Evolutionary conservation across 345 rosid species (phyloP), one percentile per base, ranked within the genome.

Genomic region (Euclidium syriacum): DNA sequence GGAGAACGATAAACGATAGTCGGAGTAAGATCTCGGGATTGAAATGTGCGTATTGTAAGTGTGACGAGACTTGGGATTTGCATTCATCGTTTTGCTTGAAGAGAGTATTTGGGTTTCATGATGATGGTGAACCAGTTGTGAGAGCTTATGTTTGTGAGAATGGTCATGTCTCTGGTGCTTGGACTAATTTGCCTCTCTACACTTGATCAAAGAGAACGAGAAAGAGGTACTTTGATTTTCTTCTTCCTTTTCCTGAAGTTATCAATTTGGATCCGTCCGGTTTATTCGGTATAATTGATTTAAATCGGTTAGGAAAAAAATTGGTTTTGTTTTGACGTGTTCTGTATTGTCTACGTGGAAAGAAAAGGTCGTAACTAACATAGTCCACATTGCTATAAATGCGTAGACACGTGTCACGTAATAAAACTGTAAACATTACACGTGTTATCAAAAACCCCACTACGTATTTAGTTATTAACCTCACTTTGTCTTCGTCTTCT

Each of bases 81-180:
- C 92, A 81, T 62, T 84, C 97, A 1, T 83, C 97, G 10, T 94
- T 90, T 78, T 94, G 99, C 60, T 81, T 94, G 85, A 81, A 76
- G 72, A 71, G 96, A 66, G 79, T 60, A 10, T 86, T 73, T 6
- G 92, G 91, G 59, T 94, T 67, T 73, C 99, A 90, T 32, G 97
- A 94, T 3, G 97, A 94, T 35, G 97, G 97, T 0, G 97, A 94
- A 58, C 99, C 96, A 0, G 89, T 90, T 20, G 97, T 90, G 10
- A 80, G 99, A 70, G 99, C 99, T 64, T 94, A 79, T 77, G 96
- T 90, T 0, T 94, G 99, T 68, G 96, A 94, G 74, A 90, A 90
- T 73, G 97, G 97, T 3, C 97, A 94, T 67, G 95, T 90, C 56
- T 87, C 95, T 6, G 99, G 99, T 34, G 96, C 97, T 33, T 90